Conservation (phyloP, 495 filamentous ascomycete species). For the Penicillium dipodomyicola region DNA sequence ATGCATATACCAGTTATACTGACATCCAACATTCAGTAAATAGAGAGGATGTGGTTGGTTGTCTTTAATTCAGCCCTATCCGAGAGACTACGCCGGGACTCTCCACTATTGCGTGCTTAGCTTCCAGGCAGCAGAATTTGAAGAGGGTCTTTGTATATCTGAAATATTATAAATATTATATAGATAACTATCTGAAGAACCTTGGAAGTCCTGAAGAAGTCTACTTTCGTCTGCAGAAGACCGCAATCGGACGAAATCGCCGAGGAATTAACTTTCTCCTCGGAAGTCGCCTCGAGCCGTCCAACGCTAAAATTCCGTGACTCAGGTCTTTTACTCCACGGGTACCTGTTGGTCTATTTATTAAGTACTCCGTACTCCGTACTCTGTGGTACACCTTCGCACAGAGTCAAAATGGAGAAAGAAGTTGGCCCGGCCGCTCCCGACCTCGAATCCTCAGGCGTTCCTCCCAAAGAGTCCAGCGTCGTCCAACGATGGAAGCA, state of each 20-base stretch:
- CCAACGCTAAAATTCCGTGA: slow-evolving; percentile 1
- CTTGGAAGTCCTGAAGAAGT: background rate
- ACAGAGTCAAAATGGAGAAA: slow-evolving; percentile 24
- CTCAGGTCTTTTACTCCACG: background rate
- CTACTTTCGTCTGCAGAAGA: too few species aligned
- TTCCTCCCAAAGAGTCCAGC: slow-evolving; percentile 19
- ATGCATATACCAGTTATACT: too few species aligned
- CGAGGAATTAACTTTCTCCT: slow-evolving; percentile 6
- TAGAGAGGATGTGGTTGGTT: background rate
- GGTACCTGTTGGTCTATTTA: too few species aligned
- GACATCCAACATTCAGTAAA: too few species aligned
- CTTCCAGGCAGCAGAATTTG: slow-evolving; percentile 8
- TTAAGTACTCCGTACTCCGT: background rate
- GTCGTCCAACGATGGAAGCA: slow-evolving; percentile 33
- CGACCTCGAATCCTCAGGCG: slow-evolving; percentile 26
- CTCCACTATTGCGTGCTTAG: slow-evolving; percentile 9
- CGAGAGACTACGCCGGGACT: background rate
- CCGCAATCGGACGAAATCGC: background rate
- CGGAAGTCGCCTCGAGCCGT: slow-evolving; percentile 8
- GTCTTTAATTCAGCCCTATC: slow-evolving; percentile 15
- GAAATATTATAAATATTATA: background rate
- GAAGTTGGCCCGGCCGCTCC: slow-evolving; percentile 10
- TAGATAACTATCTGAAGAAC: background rate
- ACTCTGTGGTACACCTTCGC: background rate
- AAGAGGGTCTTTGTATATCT: background rate